Evolutionary conservation across 257 asterid genomes (phyloP).

Genomic region (Przewalskia tangutica): DNA sequence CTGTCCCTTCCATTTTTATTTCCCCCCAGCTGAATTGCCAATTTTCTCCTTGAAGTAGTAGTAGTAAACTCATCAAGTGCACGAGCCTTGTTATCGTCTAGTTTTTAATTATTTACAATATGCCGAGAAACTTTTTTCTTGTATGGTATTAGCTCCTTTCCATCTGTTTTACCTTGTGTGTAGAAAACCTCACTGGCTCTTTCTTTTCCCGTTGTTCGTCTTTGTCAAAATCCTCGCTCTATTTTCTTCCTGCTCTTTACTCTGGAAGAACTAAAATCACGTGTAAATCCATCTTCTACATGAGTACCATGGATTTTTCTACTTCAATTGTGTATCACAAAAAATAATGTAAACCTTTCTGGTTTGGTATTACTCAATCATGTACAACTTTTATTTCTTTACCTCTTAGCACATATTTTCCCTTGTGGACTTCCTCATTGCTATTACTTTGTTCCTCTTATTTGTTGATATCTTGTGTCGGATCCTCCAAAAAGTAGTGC

Average conservation of each 20-base stretch:
- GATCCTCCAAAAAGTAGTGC: too few species aligned
- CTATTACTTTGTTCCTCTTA: background rate
- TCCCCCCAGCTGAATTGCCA: background rate
- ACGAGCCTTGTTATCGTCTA: background rate
- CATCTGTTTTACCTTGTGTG: background rate
- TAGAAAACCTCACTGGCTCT: background rate
- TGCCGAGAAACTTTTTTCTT: background rate
- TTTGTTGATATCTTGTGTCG: background rate
- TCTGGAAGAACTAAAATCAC: background rate
- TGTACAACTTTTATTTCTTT: too few species aligned
- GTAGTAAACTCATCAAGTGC: background rate
- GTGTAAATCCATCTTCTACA: background rate
- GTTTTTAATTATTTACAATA: background rate
- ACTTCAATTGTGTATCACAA: background rate
- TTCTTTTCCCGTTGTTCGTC: background rate
- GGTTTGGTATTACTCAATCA: background rate
- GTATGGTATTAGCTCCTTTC: background rate
- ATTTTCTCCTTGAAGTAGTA: background rate
- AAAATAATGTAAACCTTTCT: background rate
- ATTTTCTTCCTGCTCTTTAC: background rate
- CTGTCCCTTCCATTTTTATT: background rate
- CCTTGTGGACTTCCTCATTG: background rate
- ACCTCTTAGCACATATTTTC: background rate
- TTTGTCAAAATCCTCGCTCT: background rate
- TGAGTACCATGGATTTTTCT: background rate